Percentiles rank a stretch among this genome's conserved stretches.
Evolutionary conservation across 2,329 filamentous ascomycete species (phyloP).

Genomic region (Botrytis pseudocinerea): DNA sequence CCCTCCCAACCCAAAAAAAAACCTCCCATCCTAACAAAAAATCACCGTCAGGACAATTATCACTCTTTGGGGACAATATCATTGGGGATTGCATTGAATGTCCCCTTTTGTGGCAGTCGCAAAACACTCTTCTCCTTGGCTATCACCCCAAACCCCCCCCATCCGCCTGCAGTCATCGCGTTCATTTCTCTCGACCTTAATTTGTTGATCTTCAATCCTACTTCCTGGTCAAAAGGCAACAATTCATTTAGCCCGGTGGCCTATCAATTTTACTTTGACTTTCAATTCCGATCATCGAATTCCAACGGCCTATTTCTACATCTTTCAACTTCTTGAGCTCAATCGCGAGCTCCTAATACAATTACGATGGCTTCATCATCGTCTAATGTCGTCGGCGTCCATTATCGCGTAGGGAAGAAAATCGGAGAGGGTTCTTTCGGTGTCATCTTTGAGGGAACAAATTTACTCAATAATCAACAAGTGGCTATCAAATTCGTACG

Average conservation of each 20-base stretch:
- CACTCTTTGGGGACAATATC: conserved; percentile 22
- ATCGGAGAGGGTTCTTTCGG: conserved; percentile 98
- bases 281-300: conserved; percentile 15
- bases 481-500: conserved; percentile 98
- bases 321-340: conserved; percentile 26
- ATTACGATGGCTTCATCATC: conserved; percentile 41
- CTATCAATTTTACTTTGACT: conserved; percentile 28
- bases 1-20: conserved; percentile 15
- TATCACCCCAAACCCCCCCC: neutral
- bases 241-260: conserved; percentile 11
- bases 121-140: neutral
- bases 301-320: neutral
- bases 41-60: neutral
- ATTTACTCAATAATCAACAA: conserved; percentile 97
- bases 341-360: conserved; percentile 29
- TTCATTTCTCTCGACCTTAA: conserved; percentile 22
- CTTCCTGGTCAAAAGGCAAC: conserved; percentile 23
- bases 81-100: conserved; percentile 22
- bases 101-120: conserved; percentile 12
- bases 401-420: conserved; percentile 99
- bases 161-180: conserved; percentile 33
- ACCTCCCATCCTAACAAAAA: neutral
- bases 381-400: conserved; percentile 96
- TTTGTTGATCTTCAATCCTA: conserved; percentile 25
- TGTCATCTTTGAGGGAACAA: conserved; percentile 98